Conservation (phyloP, 2,329 filamentous ascomycete genomes). For the Rhytidhysteron rufulum region DNA sequence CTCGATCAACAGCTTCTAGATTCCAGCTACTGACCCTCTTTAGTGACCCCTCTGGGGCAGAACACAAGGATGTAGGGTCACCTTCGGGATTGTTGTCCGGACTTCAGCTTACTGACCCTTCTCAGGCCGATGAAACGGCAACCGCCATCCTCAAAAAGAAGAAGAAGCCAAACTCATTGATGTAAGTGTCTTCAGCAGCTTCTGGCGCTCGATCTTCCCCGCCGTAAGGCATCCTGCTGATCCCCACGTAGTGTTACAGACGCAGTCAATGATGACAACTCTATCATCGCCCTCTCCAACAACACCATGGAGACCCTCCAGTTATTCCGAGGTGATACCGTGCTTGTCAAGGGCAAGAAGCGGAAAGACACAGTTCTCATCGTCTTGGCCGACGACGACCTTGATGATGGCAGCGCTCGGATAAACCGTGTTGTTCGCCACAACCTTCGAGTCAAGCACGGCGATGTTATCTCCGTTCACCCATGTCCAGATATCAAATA, state of each 20-base stretch:
- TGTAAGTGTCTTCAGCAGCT: constrained; percentile 57
- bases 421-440: constrained; percentile 99
- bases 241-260: constrained; percentile 77
- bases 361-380: constrained; percentile 98
- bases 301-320: constrained; percentile 98
- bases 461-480: constrained; percentile 95
- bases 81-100: constrained; percentile 10
- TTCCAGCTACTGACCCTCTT: constrained; percentile 38
- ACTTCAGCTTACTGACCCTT: constrained; percentile 24
- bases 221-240: constrained; percentile 28
- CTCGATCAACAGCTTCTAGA: constrained; percentile 8
- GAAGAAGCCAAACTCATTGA: constrained; percentile 99
- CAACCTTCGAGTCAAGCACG: constrained; percentile 97
- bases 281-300: constrained; percentile 95
- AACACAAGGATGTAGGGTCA: constrained; percentile 71
- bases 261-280: constrained; percentile 99
- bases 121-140: constrained; percentile 79
- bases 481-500: constrained; percentile 99
- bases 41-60: constrained; percentile 85
- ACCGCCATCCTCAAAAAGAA: constrained; percentile 99
- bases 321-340: constrained; percentile 97
- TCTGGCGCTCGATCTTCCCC: not conserved
- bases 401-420: constrained; percentile 93
- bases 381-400: constrained; percentile 93
- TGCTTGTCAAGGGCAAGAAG: constrained; percentile 99